These are phyloP conservation scores for Coemansia sp. DNA, from an alignment of 371 early-diverging fungal genomes.

Conservation along the genomic window DNA sequence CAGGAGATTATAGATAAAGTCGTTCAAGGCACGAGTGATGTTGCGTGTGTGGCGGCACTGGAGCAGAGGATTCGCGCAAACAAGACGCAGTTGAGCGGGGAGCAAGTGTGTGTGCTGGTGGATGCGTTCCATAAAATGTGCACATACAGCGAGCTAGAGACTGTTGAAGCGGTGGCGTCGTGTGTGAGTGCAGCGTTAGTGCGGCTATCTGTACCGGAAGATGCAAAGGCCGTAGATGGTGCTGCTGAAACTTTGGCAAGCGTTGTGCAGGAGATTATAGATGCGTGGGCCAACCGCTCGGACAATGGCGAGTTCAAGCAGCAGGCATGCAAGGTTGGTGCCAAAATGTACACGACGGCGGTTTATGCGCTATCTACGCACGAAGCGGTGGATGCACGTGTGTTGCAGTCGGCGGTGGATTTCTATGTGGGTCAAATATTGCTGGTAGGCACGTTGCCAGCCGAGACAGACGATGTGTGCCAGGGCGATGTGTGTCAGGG, in stretches of 20 bases:
- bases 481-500: constrained; percentile 25
- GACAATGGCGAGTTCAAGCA: constrained; percentile 29
- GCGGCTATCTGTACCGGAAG: neutral
- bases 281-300: constrained; percentile 11
- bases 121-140: constrained; percentile 16
- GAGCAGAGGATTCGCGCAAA: constrained; percentile 9
- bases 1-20: neutral
- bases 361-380: constrained; percentile 11
- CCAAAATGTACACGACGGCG: constrained; percentile 25
- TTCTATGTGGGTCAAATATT: constrained; percentile 31
- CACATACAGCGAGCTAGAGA: neutral
- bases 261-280: neutral
- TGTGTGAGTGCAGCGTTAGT: constrained; percentile 8
- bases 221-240: neutral
- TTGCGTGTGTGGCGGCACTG: neutral
- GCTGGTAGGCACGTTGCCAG: constrained; percentile 26
- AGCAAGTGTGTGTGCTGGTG: constrained; percentile 7
- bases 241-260: neutral
- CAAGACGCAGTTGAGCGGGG: neutral
- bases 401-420: neutral
- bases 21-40: neutral
- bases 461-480: constrained; percentile 5
- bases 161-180: constrained; percentile 11
- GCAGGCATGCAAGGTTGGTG: constrained; percentile 25
- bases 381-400: too few relatives aligned